Conservation (phyloP, 257 asterid species). For the Mentha longifolia region DNA sequence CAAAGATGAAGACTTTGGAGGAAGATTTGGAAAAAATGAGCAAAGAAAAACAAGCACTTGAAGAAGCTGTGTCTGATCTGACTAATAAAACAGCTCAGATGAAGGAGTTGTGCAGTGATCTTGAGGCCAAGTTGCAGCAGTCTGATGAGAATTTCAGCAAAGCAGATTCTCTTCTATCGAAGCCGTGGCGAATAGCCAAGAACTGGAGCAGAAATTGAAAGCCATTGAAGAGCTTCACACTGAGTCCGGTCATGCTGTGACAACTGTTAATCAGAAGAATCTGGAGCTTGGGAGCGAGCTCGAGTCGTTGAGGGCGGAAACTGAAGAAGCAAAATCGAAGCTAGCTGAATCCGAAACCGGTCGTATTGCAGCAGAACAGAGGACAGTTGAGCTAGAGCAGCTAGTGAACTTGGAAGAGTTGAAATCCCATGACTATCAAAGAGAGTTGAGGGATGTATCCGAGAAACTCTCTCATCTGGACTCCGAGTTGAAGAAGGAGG, state of each 20-base stretch:
- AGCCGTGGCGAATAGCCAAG: conserved; percentile 70
- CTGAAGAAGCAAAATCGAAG: conserved; percentile 65
- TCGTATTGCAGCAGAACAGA: conserved; percentile 65
- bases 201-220: conserved; percentile 77
- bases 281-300: conserved; percentile 63
- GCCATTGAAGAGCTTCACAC: conserved; percentile 67
- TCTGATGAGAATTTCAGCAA: conserved; percentile 79
- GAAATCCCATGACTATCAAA: conserved; percentile 60
- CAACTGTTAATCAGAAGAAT: conserved; percentile 56
- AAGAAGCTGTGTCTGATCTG: conserved; percentile 61
- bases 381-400: conserved; percentile 67
- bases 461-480: conserved; percentile 57
- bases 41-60: conserved; percentile 64
- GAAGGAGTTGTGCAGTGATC: conserved; percentile 76
- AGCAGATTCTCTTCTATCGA: conserved; percentile 72
- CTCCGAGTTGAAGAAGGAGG: conserved; percentile 49
- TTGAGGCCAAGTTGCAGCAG: conserved; percentile 73
- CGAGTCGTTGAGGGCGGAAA: conserved; percentile 47
- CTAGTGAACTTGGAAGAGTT: conserved; percentile 57
- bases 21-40: conserved; percentile 56
- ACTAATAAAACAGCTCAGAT: conserved; percentile 53
- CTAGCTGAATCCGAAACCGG: conserved; percentile 59
- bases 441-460: conserved; percentile 56
- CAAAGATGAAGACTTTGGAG: conserved; percentile 41
- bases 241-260: conserved; percentile 58